Conservation (phyloP, 129 eudicot species). For the Oenanthe sinensis region DNA sequence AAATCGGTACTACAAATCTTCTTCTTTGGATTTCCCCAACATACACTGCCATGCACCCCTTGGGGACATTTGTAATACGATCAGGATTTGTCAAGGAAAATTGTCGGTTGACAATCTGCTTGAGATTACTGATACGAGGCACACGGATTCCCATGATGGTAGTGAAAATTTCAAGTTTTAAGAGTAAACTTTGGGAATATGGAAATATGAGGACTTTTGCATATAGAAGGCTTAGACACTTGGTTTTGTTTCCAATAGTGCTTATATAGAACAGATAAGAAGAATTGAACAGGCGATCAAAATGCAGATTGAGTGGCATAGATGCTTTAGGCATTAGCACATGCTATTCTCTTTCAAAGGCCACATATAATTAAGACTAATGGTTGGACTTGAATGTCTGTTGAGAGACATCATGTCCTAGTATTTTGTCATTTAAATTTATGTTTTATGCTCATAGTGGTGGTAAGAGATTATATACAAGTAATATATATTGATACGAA, state of each 20-base stretch:
- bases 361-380: background rate
- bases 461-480: background rate
- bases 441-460: background rate
- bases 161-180: background rate
- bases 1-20: background rate
- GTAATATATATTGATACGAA: background rate
- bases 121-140: background rate
- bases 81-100: background rate
- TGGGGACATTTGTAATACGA: background rate
- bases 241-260: background rate
- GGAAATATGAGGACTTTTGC: background rate
- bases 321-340: background rate
- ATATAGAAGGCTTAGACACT: background rate
- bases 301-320: background rate
- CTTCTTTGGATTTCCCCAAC: conserved; percentile 1
- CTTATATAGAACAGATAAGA: background rate
- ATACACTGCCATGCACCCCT: conserved; percentile 6
- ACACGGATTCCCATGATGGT: background rate
- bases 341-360: background rate
- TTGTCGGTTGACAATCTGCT: background rate
- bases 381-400: background rate
- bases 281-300: background rate
- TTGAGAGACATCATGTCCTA: background rate
- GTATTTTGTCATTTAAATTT: background rate
- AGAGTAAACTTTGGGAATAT: background rate